Conservation (phyloP, 2,329 filamentous ascomycete genomes). For the Meredithiella fracta region DNA sequence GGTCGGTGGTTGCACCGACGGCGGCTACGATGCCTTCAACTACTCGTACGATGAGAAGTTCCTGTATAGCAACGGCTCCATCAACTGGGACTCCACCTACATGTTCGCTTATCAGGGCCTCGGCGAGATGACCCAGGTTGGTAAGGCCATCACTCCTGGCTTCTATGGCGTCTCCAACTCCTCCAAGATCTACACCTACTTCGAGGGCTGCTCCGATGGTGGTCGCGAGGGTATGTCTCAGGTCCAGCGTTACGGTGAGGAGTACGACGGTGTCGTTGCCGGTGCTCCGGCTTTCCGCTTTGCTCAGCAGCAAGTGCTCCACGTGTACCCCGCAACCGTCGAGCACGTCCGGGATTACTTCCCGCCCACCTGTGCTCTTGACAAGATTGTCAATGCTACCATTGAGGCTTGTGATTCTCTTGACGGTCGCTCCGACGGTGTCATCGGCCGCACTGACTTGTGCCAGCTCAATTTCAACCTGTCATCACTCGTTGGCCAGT, state of each 20-base stretch:
- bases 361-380: slow-evolving; percentile 26
- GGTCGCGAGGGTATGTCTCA: slow-evolving; percentile 41
- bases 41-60: slow-evolving; percentile 5
- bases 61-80: slow-evolving; percentile 10
- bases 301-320: slow-evolving; percentile 12
- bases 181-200: slow-evolving; percentile 32
- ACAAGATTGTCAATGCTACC: slow-evolving; percentile 25
- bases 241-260: slow-evolving; percentile 35
- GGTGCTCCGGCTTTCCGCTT: slow-evolving; percentile 22
- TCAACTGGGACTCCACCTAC: slow-evolving; percentile 17
- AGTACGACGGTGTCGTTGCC: slow-evolving; percentile 42
- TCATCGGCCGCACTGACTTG: slow-evolving; percentile 28
- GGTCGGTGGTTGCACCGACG: slow-evolving; percentile 18
- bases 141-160: slow-evolving; percentile 29
- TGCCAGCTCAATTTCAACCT: slow-evolving; percentile 24
- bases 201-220: slow-evolving; percentile 41
- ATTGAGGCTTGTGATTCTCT: slow-evolving; percentile 30
- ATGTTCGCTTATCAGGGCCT: slow-evolving; percentile 23
- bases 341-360: slow-evolving; percentile 20
- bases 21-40: slow-evolving; percentile 15
- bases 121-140: slow-evolving; percentile 32
- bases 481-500: slow-evolving; percentile 14
- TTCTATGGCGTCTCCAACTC: slow-evolving; percentile 29
- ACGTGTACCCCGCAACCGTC: slow-evolving; percentile 20
- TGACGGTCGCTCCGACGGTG: slow-evolving; percentile 31